phyloP scores from a whole-genome alignment of 768 basidiomycete species.

The Trametes cubensis region DNA sequence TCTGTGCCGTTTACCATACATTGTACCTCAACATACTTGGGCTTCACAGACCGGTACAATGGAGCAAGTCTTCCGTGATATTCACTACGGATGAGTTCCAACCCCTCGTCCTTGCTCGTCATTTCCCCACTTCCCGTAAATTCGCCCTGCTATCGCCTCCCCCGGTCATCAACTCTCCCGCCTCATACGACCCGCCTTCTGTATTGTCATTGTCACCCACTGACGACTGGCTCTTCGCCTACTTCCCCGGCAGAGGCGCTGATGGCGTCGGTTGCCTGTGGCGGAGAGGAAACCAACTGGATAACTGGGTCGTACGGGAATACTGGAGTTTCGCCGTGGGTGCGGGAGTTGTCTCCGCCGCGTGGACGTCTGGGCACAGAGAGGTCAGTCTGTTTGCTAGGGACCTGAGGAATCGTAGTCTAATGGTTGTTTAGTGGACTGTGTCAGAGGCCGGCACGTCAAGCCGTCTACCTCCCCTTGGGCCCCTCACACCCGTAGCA shows the following conservation, averaged over 20 bases:
- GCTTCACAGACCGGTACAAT: slow-evolving; percentile 60
- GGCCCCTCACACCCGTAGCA: slow-evolving; percentile 56
- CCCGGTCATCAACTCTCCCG: slow-evolving; percentile 47
- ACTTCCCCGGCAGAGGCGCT: slow-evolving; percentile 60
- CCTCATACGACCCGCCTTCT: slow-evolving; percentile 61
- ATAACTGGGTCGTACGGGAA: slow-evolving; percentile 63
- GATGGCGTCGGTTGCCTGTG: slow-evolving; percentile 71
- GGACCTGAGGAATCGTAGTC: background rate
- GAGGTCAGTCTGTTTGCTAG: slow-evolving; percentile 46
- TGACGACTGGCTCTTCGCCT: slow-evolving; percentile 73
- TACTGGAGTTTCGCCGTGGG: slow-evolving; percentile 55
- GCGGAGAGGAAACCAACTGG: slow-evolving; percentile 58
- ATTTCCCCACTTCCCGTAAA: slow-evolving; percentile 71
- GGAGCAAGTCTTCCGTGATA: slow-evolving; percentile 71
- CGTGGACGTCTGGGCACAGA: slow-evolving; percentile 62
- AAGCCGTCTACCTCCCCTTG: slow-evolving; percentile 58
- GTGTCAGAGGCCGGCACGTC: slow-evolving; percentile 47
- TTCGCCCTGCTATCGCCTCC: slow-evolving; percentile 60
- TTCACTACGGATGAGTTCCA: slow-evolving; percentile 68
- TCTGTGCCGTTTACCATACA: background rate
- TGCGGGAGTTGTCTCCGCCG: slow-evolving; percentile 60
- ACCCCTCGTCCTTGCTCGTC: slow-evolving; percentile 60
- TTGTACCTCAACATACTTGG: background rate
- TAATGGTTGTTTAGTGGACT: slow-evolving; percentile 50
- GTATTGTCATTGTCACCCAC: slow-evolving; percentile 61